Base-by-base conservation (phyloP, 352 stramenopile genomes). In the Phytophthora multivora region DNA sequence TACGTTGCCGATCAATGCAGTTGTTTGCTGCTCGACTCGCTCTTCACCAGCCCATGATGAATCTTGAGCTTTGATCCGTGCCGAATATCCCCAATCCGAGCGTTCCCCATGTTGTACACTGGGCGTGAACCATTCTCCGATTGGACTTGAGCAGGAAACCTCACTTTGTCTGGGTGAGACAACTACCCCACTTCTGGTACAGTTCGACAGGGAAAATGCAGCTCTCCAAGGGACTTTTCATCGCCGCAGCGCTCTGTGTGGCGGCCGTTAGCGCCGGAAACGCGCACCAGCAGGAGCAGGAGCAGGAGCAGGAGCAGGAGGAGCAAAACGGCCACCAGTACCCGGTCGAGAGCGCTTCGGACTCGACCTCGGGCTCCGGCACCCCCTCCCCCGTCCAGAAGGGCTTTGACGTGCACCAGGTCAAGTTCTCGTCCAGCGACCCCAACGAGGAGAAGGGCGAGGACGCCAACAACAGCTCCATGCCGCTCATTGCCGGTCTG, bases 391-490 rank as follows among this genome's bases (percentile, higher is more conserved):
- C 48, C 4, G 50, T 39, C 16, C 23, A 66, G 15, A 51, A 69
- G 42, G 73, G 70, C 6, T 89, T 74, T 46, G 41, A 62, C n/a
- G 57, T 73, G 23, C 58, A 85, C 18, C 23, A 74, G 19, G 77
- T 89, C 11, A 71, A 70, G 40, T 86, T 88, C 47, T 50, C 59
- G 8, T 51, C 59, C 0, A 66, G 69, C 30, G 66, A 86, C n/a
- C 48, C 43, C 1, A 5, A 11, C 0, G 51, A 69, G 11, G 62
- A 71, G 31, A 49, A 47, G 9, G 38, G 53, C 3, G 58, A 74
- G 10, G 58, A 71, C 3, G 4, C 21, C 25, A 21, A 38, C 12
- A 31, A 39, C 0, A 56, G 58, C 15, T 51, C 47, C 1, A 46
- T 71, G 31, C 71, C 70, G 3, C 19, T 85, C 4, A 35, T 76